Conservation (phyloP, 805 yeast species). For the Cyberlindnera suaveolens region DNA sequence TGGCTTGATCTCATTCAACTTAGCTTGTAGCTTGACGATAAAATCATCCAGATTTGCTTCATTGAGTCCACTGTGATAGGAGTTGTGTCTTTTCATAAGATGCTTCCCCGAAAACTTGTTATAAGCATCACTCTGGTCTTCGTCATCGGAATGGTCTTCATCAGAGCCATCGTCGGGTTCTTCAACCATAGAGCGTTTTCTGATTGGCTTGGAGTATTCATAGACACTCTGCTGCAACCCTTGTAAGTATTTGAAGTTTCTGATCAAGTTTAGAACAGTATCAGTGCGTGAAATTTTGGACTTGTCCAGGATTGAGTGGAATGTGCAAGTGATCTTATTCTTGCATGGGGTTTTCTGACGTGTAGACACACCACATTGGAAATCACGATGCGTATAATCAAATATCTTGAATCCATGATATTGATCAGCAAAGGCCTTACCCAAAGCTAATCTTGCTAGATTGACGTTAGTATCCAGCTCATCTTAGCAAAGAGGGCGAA, state of each 20-base stretch:
- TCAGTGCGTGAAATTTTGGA: conserved; percentile 9
- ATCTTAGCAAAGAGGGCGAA: too few relatives aligned
- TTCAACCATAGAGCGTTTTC: not conserved
- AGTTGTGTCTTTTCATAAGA: conserved; percentile 14
- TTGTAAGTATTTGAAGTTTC: conserved; percentile 32
- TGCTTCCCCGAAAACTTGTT: not conserved
- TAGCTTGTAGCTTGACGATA: not conserved
- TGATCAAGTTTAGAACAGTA: conserved; percentile 10
- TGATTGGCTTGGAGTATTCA: conserved; percentile 2
- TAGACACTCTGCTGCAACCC: conserved; percentile 1
- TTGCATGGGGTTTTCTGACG: conserved; percentile 8
- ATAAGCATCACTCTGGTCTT: not conserved
- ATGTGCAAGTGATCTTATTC: conserved; percentile 12
- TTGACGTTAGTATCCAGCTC: not conserved
- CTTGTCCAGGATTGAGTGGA: conserved; percentile 11
- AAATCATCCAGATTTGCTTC: not conserved
- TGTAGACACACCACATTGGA: conserved; percentile 16
- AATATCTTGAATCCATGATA: conserved; percentile 5
- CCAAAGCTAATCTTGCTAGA: not conserved
- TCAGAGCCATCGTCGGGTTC: not conserved
- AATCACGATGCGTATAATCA: conserved; percentile 15
- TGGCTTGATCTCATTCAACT: conserved; percentile 1
- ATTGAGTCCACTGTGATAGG: conserved; percentile 2
- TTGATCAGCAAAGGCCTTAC: not conserved
- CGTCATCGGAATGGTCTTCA: not conserved